Evolutionary conservation across 1,284 basidiomycete species (phyloP).

Genomic region (Mycena citricolor): DNA sequence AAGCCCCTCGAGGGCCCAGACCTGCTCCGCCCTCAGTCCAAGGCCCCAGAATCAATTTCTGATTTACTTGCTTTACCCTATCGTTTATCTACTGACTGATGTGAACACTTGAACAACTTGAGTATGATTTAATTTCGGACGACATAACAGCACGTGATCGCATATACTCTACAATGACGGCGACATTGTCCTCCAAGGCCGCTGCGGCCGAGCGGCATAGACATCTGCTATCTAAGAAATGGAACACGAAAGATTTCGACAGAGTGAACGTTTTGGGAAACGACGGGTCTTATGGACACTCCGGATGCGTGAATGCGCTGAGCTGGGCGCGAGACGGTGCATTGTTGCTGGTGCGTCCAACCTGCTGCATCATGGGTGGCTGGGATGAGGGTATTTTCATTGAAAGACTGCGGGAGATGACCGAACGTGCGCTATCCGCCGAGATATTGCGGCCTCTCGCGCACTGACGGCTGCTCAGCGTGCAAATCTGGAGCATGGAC

Average conservation of each 20-base stretch:
- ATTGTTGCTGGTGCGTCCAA: slow-evolving; percentile 50
- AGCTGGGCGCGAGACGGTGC: slow-evolving; percentile 81
- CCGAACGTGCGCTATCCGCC: slow-evolving; percentile 51
- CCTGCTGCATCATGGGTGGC: neutral
- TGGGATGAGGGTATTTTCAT: neutral
- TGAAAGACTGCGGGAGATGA: slow-evolving; percentile 75
- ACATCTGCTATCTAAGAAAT: slow-evolving; percentile 7
- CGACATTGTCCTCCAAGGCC: no score
- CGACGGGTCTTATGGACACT: slow-evolving; percentile 18
- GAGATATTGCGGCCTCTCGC: slow-evolving; percentile 27
- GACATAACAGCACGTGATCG: no score
- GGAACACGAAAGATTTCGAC: slow-evolving; percentile 12
- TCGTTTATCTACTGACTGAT: no score
- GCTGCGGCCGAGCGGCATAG: no score
- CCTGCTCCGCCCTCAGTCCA: slow-evolving; percentile 2
- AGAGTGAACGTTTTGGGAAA: slow-evolving; percentile 20
- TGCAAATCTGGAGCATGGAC: slow-evolving; percentile 71
- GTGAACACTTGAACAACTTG: no score
- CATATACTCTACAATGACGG: no score
- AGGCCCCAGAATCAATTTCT: slow-evolving; percentile 1
- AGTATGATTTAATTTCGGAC: no score
- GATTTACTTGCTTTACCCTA: neutral
- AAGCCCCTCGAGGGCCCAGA: slow-evolving; percentile 2
- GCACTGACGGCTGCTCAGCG: slow-evolving; percentile 35
- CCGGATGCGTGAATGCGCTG: slow-evolving; percentile 79